phyloP scores from a whole-genome alignment of 305 asterid species.

The Rubia peregrina region DNA sequence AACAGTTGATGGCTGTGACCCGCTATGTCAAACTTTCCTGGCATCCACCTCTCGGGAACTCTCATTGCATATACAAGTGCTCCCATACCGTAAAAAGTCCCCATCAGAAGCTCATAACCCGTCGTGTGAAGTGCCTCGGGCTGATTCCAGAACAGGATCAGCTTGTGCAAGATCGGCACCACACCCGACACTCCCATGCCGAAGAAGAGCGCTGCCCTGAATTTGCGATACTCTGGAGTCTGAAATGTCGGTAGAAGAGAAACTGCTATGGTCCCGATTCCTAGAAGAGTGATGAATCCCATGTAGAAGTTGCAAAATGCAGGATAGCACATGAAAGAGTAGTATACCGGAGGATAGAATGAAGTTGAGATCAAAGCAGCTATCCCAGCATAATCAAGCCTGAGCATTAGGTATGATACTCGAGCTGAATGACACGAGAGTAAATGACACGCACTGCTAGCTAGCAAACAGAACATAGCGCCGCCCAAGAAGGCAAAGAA shows the following conservation, averaged over 20 bases:
- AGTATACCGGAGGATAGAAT: conserved; percentile 89
- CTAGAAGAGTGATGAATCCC: conserved; percentile 77
- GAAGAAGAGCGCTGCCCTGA: conserved; percentile 76
- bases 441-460: conserved; percentile 93
- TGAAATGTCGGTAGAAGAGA: conserved; percentile 90
- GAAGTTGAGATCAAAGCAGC: conserved; percentile 92
- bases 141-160: conserved; percentile 71
- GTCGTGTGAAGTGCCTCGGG: conserved; percentile 91
- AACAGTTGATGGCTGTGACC: conserved; percentile 94
- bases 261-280: conserved; percentile 54
- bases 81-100: conserved; percentile 64
- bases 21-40: conserved; percentile 88
- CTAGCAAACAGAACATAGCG: conserved; percentile 92
- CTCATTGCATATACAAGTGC: conserved; percentile 77
- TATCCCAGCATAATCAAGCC: conserved; percentile 88
- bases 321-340: conserved; percentile 95
- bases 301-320: conserved; percentile 74
- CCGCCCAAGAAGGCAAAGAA: conserved; percentile 92
- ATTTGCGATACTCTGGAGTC: conserved; percentile 60
- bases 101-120: conserved; percentile 81
- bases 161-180: conserved; percentile 78
- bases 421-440: conserved; percentile 88
- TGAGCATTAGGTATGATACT: conserved; percentile 73
- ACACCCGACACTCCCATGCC: conserved; percentile 90
- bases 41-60: conserved; percentile 91